Base-by-base conservation (phyloP, 257 asterid genomes). In the Fraxinus americana region DNA sequence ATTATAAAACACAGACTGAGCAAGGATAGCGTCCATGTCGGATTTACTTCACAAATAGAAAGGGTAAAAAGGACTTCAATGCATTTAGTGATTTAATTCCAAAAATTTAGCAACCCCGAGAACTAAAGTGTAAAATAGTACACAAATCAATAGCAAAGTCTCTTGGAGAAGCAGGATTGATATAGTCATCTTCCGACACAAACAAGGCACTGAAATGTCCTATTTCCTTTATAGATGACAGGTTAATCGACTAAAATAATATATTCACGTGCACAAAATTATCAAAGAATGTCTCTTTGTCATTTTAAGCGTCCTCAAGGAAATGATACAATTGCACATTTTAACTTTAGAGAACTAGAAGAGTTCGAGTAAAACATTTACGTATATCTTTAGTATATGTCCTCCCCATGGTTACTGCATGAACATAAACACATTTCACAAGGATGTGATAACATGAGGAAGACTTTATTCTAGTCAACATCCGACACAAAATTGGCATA, bases 401-500 rank as follows among this genome's bases (percentile, higher is more conserved):
- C 66, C 39, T 29, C 84, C 67, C 77, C 75, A 75, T 5, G 69
- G 57, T 67, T 17, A 67, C 74, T 41, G 3, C 75, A 75, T 77
- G 79, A 78, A 75, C 32, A 71, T 10, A 3, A 38, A 3, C 23
- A 63, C 36, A 63, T 12, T 75, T 61, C 82, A 77, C n/a, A 17
- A 23, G 6, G 21, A 36, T 4, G 1, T 75, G 29, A 1, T 8
- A 34, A 73, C 35, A 27, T 67, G 73, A n/a, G 61, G 70, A 73
- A 72, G 54, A 3, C 13, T 13, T 74, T 43, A 38, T 0, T 86
- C 63, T 80, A 38, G 85, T 83, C 89, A 83, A 80, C 87, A 77
- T 86, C 85, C 85, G 84, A 88, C 89, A 88, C 86, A 83, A 78
- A 65, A 30, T 75, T 75, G 85, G 82, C 43, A 80, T 13, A 29